A percentile compares a stretch with the other conserved stretches of the same genome.
These are phyloP conservation scores for Chaetomiaceae sp. DNA, from an alignment of 2,329 filamentous ascomycete species.

Conservation along the genomic window DNA sequence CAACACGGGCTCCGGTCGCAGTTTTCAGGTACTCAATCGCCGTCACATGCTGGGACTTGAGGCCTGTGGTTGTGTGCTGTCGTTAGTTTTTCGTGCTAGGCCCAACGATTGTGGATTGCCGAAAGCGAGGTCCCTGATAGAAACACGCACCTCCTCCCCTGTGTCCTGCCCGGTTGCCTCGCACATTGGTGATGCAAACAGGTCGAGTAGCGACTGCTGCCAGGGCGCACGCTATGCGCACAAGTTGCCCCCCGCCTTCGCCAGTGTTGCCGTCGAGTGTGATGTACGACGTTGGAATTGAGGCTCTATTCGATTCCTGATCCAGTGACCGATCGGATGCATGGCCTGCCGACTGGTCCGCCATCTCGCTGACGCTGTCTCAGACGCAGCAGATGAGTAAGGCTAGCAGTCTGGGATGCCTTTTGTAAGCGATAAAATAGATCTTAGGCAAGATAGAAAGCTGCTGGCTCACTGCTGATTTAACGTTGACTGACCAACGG, in stretches of 20 bases:
- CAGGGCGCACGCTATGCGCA: conserved; percentile 50
- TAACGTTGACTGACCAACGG: no score
- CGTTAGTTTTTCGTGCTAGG: conserved; percentile 1
- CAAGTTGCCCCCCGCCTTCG: conserved; percentile 57
- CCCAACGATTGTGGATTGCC: not conserved
- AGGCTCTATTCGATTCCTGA: no score
- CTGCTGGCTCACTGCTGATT: no score
- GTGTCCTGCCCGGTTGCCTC: conserved; percentile 44
- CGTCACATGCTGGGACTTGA: conserved; percentile 56
- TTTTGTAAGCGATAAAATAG: no score
- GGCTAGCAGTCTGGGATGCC: no score
- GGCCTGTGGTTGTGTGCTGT: conserved; percentile 41
- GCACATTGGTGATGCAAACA: conserved; percentile 47
- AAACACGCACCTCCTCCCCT: conserved; percentile 28
- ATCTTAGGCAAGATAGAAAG: no score
- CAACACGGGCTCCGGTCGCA: conserved; percentile 44
- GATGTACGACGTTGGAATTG: conserved; percentile 32
- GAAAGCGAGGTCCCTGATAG: not conserved
- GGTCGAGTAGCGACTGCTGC: conserved; percentile 50
- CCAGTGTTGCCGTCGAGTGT: conserved; percentile 51
- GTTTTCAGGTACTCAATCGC: conserved; percentile 49
- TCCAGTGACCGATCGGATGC: no score
- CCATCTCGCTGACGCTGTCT: no score
- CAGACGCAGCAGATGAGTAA: no score
- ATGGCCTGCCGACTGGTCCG: no score